A percentile compares a stretch with the other conserved stretches of the same genome.
Evolutionary conservation across 1,139 yeast genomes (phyloP).

Genomic region (Arxiozyma bovina): DNA sequence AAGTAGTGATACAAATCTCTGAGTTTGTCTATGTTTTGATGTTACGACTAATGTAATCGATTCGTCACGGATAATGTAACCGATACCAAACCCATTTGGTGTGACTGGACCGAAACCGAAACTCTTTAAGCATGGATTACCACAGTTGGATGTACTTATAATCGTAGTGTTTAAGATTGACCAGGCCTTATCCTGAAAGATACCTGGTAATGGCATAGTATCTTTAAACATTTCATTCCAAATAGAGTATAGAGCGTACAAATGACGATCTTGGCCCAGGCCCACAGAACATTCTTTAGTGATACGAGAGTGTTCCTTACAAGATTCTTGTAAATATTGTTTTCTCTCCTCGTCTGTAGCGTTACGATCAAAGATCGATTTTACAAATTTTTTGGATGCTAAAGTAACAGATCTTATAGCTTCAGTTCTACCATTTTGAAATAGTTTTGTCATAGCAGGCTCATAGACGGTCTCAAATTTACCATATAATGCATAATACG

Average conservation of each 20-base stretch:
- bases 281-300: conserved; percentile 68
- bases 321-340: conserved; percentile 54
- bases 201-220: conserved; percentile 41
- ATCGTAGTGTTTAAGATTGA: conserved; percentile 57
- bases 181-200: conserved; percentile 78
- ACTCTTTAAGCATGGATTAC: conserved; percentile 76
- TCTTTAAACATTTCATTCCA: conserved; percentile 69
- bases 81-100: conserved; percentile 85
- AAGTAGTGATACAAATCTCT: conserved; percentile 48
- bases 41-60: conserved; percentile 80
- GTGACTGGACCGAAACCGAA: conserved; percentile 93
- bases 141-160: conserved; percentile 61
- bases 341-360: conserved; percentile 55
- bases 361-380: conserved; percentile 69
- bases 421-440: conserved; percentile 85
- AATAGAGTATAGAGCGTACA: conserved; percentile 77
- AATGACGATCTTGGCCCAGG: conserved; percentile 81
- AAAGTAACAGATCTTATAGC: conserved; percentile 78
- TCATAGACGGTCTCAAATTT: conserved; percentile 90
- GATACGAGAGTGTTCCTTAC: conserved; percentile 56
- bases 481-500: conserved; percentile 86
- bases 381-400: conserved; percentile 73
- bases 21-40: conserved; percentile 85
- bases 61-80: conserved; percentile 80
- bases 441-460: conserved; percentile 90